These are phyloP conservation scores for Beauveria medogensis DNA, from an alignment of 2,329 filamentous ascomycete species.

Conservation along the genomic window DNA sequence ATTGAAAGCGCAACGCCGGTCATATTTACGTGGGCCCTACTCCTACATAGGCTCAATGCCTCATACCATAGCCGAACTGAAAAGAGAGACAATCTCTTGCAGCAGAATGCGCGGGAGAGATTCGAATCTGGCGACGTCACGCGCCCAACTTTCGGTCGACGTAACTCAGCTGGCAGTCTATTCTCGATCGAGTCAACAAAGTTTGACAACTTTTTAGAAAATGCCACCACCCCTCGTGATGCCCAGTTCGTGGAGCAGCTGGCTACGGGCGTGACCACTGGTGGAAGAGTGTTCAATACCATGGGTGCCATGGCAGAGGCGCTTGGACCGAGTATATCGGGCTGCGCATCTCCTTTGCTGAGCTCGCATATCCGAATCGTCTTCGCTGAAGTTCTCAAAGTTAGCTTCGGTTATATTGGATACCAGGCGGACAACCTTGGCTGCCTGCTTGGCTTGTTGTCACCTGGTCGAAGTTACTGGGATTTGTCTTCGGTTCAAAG, in stretches of 20 bases:
- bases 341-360: constrained; percentile 45
- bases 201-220: constrained; percentile 50
- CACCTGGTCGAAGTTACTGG: constrained; percentile 46
- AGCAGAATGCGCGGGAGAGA: constrained; percentile 49
- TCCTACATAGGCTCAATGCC: constrained; percentile 61
- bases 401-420: constrained; percentile 56
- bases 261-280: constrained; percentile 39
- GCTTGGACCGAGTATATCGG: constrained; percentile 36
- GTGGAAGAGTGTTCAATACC: constrained; percentile 45
- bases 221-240: constrained; percentile 42
- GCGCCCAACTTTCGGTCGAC: constrained; percentile 33
- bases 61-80: constrained; percentile 56
- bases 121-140: constrained; percentile 42
- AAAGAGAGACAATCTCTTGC: constrained; percentile 47
- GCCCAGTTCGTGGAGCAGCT: constrained; percentile 43
- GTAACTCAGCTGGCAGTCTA: constrained; percentile 54
- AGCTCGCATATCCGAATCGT: constrained; percentile 54
- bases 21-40: constrained; percentile 72
- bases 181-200: constrained; percentile 53
- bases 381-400: constrained; percentile 63
- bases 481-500: constrained; percentile 34
- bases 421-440: constrained; percentile 67
- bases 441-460: constrained; percentile 57
- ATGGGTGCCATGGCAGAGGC: constrained; percentile 41
- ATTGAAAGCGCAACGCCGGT: constrained; percentile 62